A percentile compares a stretch with the other conserved stretches of the same genome.
Conservation (phyloP, 1,284 basidiomycete species). For the Hemileia vastatrix region DNA sequence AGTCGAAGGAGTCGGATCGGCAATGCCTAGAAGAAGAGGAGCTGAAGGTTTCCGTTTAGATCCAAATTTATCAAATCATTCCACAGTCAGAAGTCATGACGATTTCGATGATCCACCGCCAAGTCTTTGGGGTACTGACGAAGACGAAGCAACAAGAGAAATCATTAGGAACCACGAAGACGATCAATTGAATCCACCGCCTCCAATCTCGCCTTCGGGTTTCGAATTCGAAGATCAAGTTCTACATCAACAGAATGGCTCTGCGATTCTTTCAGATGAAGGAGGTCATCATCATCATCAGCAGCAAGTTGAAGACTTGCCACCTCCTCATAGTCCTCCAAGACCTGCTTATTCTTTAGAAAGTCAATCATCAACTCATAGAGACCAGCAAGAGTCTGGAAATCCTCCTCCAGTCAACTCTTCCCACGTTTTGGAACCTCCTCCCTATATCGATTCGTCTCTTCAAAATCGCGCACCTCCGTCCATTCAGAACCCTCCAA, state of each 20-base stretch:
- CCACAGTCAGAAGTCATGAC: neutral
- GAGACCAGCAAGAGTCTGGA: no score
- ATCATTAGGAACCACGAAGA: neutral
- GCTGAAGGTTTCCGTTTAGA: neutral
- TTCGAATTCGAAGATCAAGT: neutral
- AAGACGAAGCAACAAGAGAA: neutral
- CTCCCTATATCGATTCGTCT: no score
- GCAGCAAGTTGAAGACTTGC: neutral
- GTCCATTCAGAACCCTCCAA: no score
- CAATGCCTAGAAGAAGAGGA: conserved; percentile 24
- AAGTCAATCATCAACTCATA: no score
- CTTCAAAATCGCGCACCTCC: no score
- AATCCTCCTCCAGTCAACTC: no score
- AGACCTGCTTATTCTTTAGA: neutral
- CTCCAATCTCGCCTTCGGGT: neutral
- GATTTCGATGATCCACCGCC: neutral
- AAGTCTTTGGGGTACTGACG: neutral
- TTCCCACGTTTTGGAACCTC: no score
- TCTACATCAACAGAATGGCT: neutral
- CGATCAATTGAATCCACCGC: neutral
- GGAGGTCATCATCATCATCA: neutral
- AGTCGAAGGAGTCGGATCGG: conserved; percentile 36
- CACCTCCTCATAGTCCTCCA: neutral
- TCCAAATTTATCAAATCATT: neutral
- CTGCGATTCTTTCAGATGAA: neutral